Base-by-base conservation (phyloP, 306 rosid genomes). In the Nissolia schottii region DNA sequence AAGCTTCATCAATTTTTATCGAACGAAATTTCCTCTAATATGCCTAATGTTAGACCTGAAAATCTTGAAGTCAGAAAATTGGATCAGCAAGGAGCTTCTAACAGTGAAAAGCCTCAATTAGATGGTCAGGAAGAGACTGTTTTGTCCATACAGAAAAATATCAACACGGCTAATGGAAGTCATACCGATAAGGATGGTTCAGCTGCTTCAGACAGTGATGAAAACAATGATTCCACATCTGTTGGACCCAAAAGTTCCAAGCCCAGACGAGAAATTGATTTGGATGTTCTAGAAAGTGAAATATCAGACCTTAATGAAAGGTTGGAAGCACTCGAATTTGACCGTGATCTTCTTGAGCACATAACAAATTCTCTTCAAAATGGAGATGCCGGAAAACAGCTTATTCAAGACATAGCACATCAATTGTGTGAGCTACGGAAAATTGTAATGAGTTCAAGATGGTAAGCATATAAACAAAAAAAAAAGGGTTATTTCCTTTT, bases 261-360 rank as follows among this genome's bases (percentile, higher is more conserved):
- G 7, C 61, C 82, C 35, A 58, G 78, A 61, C 62, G 64, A 65
- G 78, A 74, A 73, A 49, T 53, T 54, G 82, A 85, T 43, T 71
- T 84, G 72, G 75, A 59, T 59, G 40, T 81, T 87, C 79, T 90
- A 70, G 91, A 84, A 68, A 76, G 82, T 69, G 89, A 90, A 85
- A 82, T 92, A 77, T 79, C 85, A 68, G 93, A 86, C 76, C 92
- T 92, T 50, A 73, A 81, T 68, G 92, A 85, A 24, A 82, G 92
- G 82, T 76, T 92, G 88, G 95, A 86, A 83, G 89, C 92, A 16
- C 81, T 92, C 4, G 92, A 92, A 78, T 83, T 89, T 58, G 92
- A 85, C 82, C 82, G 81, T 64, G 85, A 84, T 73, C 89, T 92
- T 83, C 87, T 90, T 24, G 92, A 81, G 62, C 96, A 74, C 75